Conservation (phyloP, 2,329 filamentous ascomycete species). For the Sporothrix mexicana region DNA sequence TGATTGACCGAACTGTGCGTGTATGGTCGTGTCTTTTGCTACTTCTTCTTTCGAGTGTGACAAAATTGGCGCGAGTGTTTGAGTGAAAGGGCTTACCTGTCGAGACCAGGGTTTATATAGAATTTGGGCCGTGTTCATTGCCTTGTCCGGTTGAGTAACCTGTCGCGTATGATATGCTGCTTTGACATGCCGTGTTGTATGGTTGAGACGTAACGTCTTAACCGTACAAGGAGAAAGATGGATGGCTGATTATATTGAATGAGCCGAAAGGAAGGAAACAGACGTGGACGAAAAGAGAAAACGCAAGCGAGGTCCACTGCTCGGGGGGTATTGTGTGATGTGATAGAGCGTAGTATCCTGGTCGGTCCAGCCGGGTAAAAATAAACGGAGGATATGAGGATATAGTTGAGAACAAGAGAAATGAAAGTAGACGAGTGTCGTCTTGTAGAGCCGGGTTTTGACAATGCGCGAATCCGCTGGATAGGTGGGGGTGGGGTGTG, state of each 20-base stretch:
- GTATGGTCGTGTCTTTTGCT: not conserved
- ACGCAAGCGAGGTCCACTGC: not conserved
- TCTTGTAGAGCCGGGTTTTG: too few species aligned
- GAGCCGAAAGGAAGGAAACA: not conserved
- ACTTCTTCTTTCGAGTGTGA: not conserved
- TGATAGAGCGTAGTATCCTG: conserved; percentile 23
- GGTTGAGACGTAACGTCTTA: too few species aligned
- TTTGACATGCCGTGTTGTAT: not conserved
- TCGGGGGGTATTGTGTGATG: not conserved
- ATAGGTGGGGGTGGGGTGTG: too few species aligned
- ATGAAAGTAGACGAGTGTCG: too few species aligned
- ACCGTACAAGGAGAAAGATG: not conserved
- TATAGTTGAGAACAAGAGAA: not conserved
- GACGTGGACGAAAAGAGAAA: not conserved
- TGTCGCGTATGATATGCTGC: not conserved
- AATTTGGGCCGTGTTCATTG: not conserved
- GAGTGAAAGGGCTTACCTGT: too few species aligned
- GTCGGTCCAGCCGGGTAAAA: conserved; percentile 27
- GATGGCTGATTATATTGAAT: not conserved
- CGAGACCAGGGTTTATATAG: too few species aligned
- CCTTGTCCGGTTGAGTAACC: not conserved
- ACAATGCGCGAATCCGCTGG: too few species aligned
- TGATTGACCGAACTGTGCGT: not conserved
- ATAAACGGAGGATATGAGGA: not conserved
- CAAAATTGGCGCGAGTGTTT: not conserved